These are phyloP conservation scores for Gloeopeniophorella convolvens DNA, from an alignment of 768 basidiomycete species.

Conservation along the genomic window DNA sequence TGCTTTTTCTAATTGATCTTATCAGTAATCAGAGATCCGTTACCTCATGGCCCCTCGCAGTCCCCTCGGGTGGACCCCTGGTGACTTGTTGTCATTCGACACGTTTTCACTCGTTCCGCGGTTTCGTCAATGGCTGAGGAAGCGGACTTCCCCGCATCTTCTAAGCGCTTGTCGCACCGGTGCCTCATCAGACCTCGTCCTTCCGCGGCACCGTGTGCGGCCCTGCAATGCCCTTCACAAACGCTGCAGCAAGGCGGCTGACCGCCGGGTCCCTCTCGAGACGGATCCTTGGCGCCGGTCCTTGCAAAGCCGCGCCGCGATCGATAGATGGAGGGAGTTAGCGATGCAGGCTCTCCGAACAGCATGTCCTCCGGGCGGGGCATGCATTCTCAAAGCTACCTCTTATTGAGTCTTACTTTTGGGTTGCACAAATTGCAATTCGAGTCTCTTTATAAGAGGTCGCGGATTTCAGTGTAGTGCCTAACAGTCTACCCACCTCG, in stretches of 20 bases:
- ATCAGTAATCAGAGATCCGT: slow-evolving; percentile 19
- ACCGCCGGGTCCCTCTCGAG: slow-evolving; percentile 1
- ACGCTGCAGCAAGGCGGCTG: slow-evolving; percentile 12
- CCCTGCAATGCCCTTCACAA: slow-evolving; percentile 18
- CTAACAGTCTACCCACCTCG: not conserved
- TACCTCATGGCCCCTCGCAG: slow-evolving; percentile 8
- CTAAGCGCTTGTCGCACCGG: slow-evolving; percentile 3
- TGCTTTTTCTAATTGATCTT: slow-evolving; percentile 12
- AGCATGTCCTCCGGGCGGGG: slow-evolving; percentile 9
- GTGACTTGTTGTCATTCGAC: not conserved
- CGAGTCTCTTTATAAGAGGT: slow-evolving; percentile 9
- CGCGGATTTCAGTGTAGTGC: not conserved
- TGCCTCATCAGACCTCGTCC: slow-evolving; percentile 7
- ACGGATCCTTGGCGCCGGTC: slow-evolving; percentile 7
- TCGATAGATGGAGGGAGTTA: slow-evolving; percentile 17
- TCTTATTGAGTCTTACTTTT: not conserved
- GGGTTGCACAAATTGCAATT: slow-evolving; percentile 18
- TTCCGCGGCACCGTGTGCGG: slow-evolving; percentile 7
- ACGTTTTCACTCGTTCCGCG: not conserved
- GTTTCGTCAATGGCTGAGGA: slow-evolving; percentile 6
- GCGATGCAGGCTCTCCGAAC: not conserved
- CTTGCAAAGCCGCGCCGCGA: slow-evolving; percentile 7
- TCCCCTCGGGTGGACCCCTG: not conserved
- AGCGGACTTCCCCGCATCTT: slow-evolving; percentile 9
- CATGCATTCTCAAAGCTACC: not conserved